These are phyloP conservation scores for Friedmanniomyces endolithicus DNA, from an alignment of 495 filamentous ascomycete genomes.

Conservation along the genomic window DNA sequence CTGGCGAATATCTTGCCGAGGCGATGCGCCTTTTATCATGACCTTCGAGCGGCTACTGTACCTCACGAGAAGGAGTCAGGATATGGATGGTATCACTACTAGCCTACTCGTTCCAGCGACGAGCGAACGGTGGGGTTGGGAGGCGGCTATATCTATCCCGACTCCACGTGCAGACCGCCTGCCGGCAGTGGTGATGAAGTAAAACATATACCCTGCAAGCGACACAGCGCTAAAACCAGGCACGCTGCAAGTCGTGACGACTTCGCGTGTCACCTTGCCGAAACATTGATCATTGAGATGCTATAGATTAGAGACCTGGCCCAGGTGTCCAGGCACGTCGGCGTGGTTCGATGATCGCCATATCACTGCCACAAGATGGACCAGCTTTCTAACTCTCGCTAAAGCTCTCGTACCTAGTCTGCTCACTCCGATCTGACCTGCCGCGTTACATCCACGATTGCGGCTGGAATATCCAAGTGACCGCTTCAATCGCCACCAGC, in stretches of 20 bases:
- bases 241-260: not conserved
- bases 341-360: not conserved
- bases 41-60: too few species aligned
- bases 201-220: not conserved
- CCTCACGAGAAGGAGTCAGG: too few species aligned
- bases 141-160: too few species aligned
- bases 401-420: not conserved
- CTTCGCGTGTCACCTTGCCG: not conserved
- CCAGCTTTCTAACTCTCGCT: not conserved
- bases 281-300: not conserved
- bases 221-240: not conserved
- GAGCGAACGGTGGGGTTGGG: too few species aligned
- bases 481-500: too few species aligned
- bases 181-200: not conserved
- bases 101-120: too few species aligned
- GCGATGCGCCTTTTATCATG: too few species aligned
- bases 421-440: not conserved
- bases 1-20: too few species aligned
- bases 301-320: too few species aligned
- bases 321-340: too few species aligned
- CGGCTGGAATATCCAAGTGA: not conserved
- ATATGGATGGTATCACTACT: too few species aligned
- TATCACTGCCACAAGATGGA: not conserved
- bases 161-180: not conserved
- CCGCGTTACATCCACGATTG: not conserved